Evolutionary conservation across 2,329 filamentous ascomycete genomes (phyloP), one percentile per base, ranked within the genome.

Genomic region (Calonectria pseudoreteaudii): DNA sequence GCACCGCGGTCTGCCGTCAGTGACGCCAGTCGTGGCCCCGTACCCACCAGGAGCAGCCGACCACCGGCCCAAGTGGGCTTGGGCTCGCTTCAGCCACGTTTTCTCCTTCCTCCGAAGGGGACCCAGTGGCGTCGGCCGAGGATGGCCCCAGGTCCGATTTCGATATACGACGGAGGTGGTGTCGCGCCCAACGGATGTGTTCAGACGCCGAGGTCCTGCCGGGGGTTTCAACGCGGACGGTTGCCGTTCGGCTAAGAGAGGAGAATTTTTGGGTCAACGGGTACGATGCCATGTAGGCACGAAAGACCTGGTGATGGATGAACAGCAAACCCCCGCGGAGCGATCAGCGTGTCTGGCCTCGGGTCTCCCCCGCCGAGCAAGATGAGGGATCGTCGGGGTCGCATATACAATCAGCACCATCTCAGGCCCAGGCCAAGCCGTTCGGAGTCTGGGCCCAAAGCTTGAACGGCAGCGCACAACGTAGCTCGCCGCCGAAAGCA

Each of bases 41-140:
- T 58, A 47, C 38, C 41, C 44, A 65, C 41, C 74, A 76, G 77
- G 74, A 62, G 69, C 60, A 70, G 65, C 73, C 76, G 76, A 77
- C 56, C 36, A 44, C 47, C 44, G 58, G 20, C 23, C 41, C 50
- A 66, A 62, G 60, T 28, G 34, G 49, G 20, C 28, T 31, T 47
- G 28, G 53, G 34, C 71, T 79, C 64, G 77, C 74, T 75, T 71
- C 74, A 80, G 78, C 78, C 77, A 80, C 78, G 76, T 76, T 79
- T 76, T 72, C 72, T 75, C 66, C 71, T 71, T 67, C 50, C 68
- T 68, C 56, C 68, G 13, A 53, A 26, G 28, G 52, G 71, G 18
- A 62, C 53, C 50, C 41, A 38, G 66, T 78, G 78, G 77, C 74
- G 76, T 74, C 70, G 16, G 68, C 62, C 47, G 68, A 77, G 70